These are phyloP conservation scores for Epichloe baconii DNA, from an alignment of 2,329 filamentous ascomycete genomes.

Conservation along the genomic window DNA sequence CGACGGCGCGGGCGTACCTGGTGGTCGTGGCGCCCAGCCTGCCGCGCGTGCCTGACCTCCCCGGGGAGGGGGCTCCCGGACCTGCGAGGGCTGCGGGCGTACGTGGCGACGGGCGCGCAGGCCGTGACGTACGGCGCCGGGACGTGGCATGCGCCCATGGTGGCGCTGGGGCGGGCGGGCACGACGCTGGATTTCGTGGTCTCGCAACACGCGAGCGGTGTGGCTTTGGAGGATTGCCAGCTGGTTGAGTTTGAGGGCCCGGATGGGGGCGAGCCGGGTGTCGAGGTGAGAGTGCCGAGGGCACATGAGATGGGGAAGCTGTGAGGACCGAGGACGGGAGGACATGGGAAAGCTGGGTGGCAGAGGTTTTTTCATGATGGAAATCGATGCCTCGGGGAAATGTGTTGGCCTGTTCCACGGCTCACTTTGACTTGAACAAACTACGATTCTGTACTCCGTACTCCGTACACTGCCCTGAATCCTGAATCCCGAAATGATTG, in stretches of 20 bases:
- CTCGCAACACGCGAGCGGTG: slow-evolving; percentile 76
- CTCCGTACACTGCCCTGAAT: too few species aligned
- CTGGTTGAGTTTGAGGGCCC: slow-evolving; percentile 40
- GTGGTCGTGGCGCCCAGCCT: slow-evolving; percentile 58
- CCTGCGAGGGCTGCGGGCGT: slow-evolving; percentile 55
- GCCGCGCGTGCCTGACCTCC: slow-evolving; percentile 8
- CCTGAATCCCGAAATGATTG: too few species aligned
- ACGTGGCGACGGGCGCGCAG: slow-evolving; percentile 63
- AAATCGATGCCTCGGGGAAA: too few species aligned
- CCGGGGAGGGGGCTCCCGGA: slow-evolving; percentile 52
- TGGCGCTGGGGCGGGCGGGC: slow-evolving; percentile 52
- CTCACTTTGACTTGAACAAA: too few species aligned
- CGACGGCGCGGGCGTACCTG: slow-evolving; percentile 48
- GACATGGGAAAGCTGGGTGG: too few species aligned
- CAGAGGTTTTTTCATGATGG: too few species aligned
- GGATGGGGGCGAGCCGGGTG: slow-evolving; percentile 26
- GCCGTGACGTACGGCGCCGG: slow-evolving; percentile 86
- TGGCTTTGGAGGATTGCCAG: slow-evolving; percentile 76
- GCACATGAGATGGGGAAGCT: slow-evolving; percentile 7
- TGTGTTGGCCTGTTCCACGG: too few species aligned
- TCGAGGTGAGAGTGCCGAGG: slow-evolving; percentile 21
- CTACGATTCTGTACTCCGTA: too few species aligned
- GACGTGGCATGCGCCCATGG: slow-evolving; percentile 96
- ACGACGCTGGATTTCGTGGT: slow-evolving; percentile 73
- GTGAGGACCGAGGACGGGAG: neutral